phyloP scores from a whole-genome alignment of 2,329 filamentous ascomycete genomes.

The Cercospora zeina region DNA sequence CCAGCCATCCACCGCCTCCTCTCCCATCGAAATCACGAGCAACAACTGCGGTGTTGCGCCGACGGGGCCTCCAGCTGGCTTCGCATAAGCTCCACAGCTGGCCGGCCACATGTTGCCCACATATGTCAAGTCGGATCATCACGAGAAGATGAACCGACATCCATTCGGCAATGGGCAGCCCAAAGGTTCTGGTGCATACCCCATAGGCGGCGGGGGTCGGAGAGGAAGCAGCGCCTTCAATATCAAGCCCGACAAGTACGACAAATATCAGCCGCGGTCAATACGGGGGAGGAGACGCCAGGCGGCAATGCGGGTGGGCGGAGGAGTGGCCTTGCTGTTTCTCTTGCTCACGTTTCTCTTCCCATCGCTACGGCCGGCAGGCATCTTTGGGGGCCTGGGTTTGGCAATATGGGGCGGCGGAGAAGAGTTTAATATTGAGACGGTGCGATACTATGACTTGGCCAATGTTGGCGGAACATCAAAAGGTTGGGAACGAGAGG shows the following conservation, averaged over 20 bases:
- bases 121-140: constrained; percentile 54
- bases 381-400: constrained; percentile 60
- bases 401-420: constrained; percentile 57
- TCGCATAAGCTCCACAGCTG: constrained; percentile 6
- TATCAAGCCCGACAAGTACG: constrained; percentile 84
- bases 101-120: constrained; percentile 58
- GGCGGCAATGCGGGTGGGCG: constrained; percentile 67
- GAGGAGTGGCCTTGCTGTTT: constrained; percentile 57
- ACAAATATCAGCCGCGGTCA: constrained; percentile 74
- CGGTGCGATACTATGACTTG: constrained; percentile 94
- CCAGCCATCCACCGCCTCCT: not conserved
- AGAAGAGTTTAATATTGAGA: constrained; percentile 80
- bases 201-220: constrained; percentile 48
- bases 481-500: constrained; percentile 92
- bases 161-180: constrained; percentile 70
- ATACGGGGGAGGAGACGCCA: constrained; percentile 69
- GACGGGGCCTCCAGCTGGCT: constrained; percentile 14
- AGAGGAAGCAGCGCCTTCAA: constrained; percentile 57
- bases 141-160: constrained; percentile 78
- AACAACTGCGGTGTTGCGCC: not conserved
- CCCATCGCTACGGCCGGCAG: constrained; percentile 66
- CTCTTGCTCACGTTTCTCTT: constrained; percentile 70
- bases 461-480: constrained; percentile 87
- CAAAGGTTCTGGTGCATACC: constrained; percentile 44
- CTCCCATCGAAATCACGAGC: not conserved